phyloP scores from a whole-genome alignment of 495 filamentous ascomycete genomes.

The Letharia lupina region DNA sequence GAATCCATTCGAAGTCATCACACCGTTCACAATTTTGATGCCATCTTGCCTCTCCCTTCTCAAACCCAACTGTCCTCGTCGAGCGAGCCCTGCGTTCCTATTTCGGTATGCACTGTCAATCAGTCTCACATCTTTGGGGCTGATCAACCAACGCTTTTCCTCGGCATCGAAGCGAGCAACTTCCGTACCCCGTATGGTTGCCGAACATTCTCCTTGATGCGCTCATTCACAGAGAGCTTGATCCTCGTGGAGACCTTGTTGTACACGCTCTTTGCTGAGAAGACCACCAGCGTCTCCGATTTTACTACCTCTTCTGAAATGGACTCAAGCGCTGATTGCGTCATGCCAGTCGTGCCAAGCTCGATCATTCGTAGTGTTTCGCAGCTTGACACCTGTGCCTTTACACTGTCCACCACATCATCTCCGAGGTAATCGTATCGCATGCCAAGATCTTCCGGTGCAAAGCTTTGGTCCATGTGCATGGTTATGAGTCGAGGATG shows the following conservation, averaged over 20 bases:
- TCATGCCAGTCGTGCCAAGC: constrained; percentile 24
- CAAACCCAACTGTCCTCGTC: constrained; percentile 28
- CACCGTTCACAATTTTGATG: constrained; percentile 16
- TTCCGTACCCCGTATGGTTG: constrained; percentile 17
- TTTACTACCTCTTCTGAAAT: constrained; percentile 6
- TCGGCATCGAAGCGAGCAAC: constrained; percentile 20
- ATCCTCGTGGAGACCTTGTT: constrained; percentile 26
- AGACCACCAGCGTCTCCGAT: constrained; percentile 18
- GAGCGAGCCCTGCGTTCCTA: constrained; percentile 31
- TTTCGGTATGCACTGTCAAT: constrained; percentile 38
- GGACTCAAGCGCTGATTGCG: constrained; percentile 13
- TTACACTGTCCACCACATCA: constrained; percentile 12
- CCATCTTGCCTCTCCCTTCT: constrained; percentile 25
- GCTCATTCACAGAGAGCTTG: constrained; percentile 17
- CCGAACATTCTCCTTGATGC: neutral
- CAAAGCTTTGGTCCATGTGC: constrained; percentile 30
- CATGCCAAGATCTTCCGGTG: constrained; percentile 31
- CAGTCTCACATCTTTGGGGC: constrained; percentile 32
- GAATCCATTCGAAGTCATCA: constrained; percentile 5
- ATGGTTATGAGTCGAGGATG: constrained; percentile 26
- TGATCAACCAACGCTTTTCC: constrained; percentile 31
- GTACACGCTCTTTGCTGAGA: constrained; percentile 14
- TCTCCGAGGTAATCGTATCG: constrained; percentile 31
- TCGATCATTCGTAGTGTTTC: constrained; percentile 24
- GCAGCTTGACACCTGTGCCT: constrained; percentile 13